Evolutionary conservation across 306 rosid genomes (phyloP), one percentile per base, ranked within the genome.

Genomic region (Rosa rugosa): DNA sequence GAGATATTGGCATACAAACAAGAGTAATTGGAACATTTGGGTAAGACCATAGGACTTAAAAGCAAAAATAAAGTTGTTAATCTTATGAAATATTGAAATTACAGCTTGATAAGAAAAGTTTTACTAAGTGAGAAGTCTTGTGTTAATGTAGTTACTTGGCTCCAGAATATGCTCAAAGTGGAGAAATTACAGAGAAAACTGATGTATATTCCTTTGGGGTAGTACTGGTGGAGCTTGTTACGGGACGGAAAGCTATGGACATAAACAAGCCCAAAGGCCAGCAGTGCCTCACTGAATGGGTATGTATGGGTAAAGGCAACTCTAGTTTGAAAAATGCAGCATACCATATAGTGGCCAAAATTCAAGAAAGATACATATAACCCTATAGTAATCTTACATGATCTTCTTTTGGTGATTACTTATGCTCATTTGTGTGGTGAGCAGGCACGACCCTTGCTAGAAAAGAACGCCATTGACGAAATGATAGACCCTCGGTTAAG

Each of bases 211-310:
- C 98, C 11, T 93, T 95, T 53, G 99, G 98, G 23, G 95, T 95
- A 13, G 97, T 95, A 12, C 71, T 95, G 27, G 85, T 95, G 77
- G 99, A 90, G 85, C 98, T 95, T n/a, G 88, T 91, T 54, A 93
- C 98, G 0, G 99, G 99, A 72, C 68, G 97, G 60, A 95, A 95
- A 86, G 98, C 98, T 3, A 80, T 95, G 63, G 97, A 95, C 85
- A 76, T 95, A 68, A 89, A 87, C 73, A 78, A 91, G 47, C 98
- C 98, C 36, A 90, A 72, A 85, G 99, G 99, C 74, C 98, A 95
- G 71, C 99, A 95, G 75, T 95, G 96, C 85, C 98, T 95, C 66
- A 87, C 94, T 36, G 98, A 93, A 89, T 95, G 99, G 99, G 99
- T 95, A 86, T 67, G 79, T 34, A 50, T 49, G 53, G 57, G 42